phyloP scores from a whole-genome alignment of 1,284 basidiomycete genomes.

The Schizophyllum amplum region DNA sequence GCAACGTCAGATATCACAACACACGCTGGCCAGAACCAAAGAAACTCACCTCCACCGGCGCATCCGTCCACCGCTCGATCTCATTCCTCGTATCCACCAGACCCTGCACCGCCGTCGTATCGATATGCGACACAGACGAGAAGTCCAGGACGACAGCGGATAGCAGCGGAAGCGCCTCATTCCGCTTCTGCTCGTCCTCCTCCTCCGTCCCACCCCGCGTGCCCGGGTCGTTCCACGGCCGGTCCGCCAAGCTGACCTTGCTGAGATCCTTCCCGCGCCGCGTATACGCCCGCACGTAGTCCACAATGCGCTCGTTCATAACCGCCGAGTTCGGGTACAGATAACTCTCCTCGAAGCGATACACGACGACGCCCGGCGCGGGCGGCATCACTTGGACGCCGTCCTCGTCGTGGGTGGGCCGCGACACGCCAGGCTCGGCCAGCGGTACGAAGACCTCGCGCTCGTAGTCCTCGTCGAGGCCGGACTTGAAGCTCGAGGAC shows the following conservation, averaged over 20 bases:
- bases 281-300: slow-evolving; percentile 73
- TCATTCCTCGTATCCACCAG: slow-evolving; percentile 84
- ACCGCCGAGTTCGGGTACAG: slow-evolving; percentile 89
- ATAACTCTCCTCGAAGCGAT: slow-evolving; percentile 91
- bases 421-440: slow-evolving; percentile 52
- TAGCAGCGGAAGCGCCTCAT: slow-evolving; percentile 59
- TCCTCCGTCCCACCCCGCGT: slow-evolving; percentile 34
- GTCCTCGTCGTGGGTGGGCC: too few species aligned
- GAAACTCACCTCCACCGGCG: slow-evolving; percentile 60
- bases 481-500: neutral
- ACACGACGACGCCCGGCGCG: slow-evolving; percentile 83
- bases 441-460: slow-evolving; percentile 86
- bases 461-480: slow-evolving; percentile 24
- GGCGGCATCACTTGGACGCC: slow-evolving; percentile 73
- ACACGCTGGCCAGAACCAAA: neutral
- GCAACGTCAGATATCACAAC: slow-evolving; percentile 3
- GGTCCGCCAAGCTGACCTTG: slow-evolving; percentile 51
- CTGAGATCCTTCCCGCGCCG: slow-evolving; percentile 75
- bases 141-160: slow-evolving; percentile 92
- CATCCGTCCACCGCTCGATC: slow-evolving; percentile 83
- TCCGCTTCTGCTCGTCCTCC: slow-evolving; percentile 28
- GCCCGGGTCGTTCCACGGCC: slow-evolving; percentile 95
- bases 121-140: slow-evolving; percentile 74
- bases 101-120: slow-evolving; percentile 87
- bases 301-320: slow-evolving; percentile 73